Percentiles rank a stretch among this genome's conserved stretches.
Evolutionary conservation across 768 basidiomycete species (phyloP).

Genomic region (Trametes gibbosa): DNA sequence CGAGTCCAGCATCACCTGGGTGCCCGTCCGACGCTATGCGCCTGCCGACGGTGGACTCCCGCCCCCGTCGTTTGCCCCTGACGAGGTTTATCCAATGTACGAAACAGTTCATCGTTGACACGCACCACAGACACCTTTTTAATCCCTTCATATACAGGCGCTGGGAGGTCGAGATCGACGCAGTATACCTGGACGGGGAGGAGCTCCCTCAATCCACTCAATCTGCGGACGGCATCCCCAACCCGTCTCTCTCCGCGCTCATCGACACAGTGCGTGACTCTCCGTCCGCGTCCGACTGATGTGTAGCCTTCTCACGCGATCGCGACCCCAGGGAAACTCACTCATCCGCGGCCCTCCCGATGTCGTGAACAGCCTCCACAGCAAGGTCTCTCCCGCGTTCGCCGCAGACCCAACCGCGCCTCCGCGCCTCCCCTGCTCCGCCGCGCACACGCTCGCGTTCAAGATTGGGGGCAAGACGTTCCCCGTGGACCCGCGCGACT

Average conservation of each 20-base stretch:
- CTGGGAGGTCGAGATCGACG: conserved; percentile 74
- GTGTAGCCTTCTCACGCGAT: neutral
- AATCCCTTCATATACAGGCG: conserved; percentile 6
- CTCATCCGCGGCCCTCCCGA: conserved; percentile 73
- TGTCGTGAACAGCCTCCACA: conserved; percentile 47
- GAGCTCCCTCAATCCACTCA: conserved; percentile 53
- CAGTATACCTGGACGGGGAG: conserved; percentile 68
- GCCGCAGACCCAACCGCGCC: conserved; percentile 15
- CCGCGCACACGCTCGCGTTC: conserved; percentile 64
- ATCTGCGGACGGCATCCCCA: conserved; percentile 40
- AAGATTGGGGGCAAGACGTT: conserved; percentile 67
- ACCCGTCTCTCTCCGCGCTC: conserved; percentile 52
- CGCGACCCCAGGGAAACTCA: conserved; percentile 61
- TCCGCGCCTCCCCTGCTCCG: conserved; percentile 51
- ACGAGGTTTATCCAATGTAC: conserved; percentile 48
- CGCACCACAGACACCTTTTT: neutral
- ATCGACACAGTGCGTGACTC: conserved; percentile 57
- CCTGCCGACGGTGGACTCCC: conserved; percentile 50
- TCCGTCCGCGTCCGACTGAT: neutral
- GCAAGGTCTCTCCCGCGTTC: conserved; percentile 37
- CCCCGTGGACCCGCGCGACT: conserved; percentile 75
- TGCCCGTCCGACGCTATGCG: conserved; percentile 55
- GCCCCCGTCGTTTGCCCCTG: conserved; percentile 53
- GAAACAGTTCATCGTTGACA: neutral
- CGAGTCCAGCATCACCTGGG: conserved; percentile 62